These are phyloP conservation scores for Melampsora americana DNA, from an alignment of 1,284 basidiomycete species.

Conservation along the genomic window DNA sequence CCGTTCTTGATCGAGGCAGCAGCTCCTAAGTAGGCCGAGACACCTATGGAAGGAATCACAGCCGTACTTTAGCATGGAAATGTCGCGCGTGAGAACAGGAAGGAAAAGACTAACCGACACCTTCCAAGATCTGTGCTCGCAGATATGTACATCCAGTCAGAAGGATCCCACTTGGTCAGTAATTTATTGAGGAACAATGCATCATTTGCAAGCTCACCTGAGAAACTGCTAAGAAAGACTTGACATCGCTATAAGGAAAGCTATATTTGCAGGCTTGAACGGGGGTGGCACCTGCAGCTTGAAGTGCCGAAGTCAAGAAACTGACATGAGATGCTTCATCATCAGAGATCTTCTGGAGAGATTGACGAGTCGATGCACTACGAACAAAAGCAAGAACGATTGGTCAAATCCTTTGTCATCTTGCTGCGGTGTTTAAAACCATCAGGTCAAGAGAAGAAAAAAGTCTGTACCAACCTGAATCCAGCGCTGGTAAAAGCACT, in stretches of 20 bases:
- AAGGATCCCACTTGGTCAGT: no score
- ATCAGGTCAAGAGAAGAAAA: no score
- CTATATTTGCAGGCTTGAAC: constrained; percentile 59
- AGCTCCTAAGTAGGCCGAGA: constrained; percentile 52
- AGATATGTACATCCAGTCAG: no score
- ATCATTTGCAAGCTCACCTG: constrained; percentile 55
- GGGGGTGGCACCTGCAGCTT: constrained; percentile 57
- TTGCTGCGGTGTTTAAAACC: no score
- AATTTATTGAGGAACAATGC: no score
- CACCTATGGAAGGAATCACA: constrained; percentile 1
- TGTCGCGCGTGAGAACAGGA: not conserved
- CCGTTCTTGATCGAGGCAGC: constrained; percentile 44
- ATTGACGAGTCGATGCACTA: constrained; percentile 12
- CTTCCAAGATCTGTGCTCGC: constrained; percentile 48
- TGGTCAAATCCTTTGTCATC: not conserved
- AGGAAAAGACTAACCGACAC: constrained; percentile 44
- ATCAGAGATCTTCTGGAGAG: constrained; percentile 58
- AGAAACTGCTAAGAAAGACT: constrained; percentile 61
- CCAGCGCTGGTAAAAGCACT: constrained; percentile 62
- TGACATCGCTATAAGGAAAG: constrained; percentile 61
- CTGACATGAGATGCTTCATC: constrained; percentile 64
- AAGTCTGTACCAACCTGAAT: constrained; percentile 50
- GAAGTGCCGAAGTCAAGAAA: constrained; percentile 59
- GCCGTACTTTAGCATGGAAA: not conserved
- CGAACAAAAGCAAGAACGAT: no score